Evolutionary conservation across 2,329 filamentous ascomycete genomes (phyloP), one percentile per base, ranked within the genome.

Genomic region (Fusarium sp.): DNA sequence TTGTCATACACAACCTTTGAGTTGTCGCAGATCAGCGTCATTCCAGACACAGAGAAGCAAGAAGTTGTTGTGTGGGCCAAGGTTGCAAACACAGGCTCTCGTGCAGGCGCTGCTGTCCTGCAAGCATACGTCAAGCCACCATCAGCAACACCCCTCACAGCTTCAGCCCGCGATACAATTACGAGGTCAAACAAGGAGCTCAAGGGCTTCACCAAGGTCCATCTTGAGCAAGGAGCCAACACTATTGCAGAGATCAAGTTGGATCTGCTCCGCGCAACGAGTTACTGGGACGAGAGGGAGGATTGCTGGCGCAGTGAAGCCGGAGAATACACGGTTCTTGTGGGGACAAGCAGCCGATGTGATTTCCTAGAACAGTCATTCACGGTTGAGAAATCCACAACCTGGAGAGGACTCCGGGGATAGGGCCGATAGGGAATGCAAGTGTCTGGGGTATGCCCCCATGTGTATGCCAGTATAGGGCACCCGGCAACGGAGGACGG

Each of bases 201-300:
- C 22, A 84, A 85, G 58, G 84, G 83, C 5, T 87, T 87, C 64
- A 71, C 80, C 22, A 86, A 86, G 66, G 81, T 84, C 11, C 75
- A 79, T 27, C 72, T 86, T 14, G 75, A 82, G 38, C 74, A 82
- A 0, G 81, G 82, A 3, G 80, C 83, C 56, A 81, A 78, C 59
- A 78, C 76, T 40, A 73, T 70, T 4, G 80, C 79, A 2, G 67
- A 75, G 31, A 76, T 84, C 5, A 66, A 61, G 24, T 33, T 84
- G 14, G 80, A 83, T 62, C 67, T 76, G 36, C n/a, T 67, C 29
- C 66, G 66, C 1, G 69, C 71, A 10, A 72, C 71, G 14, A 72
- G 71, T 24, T 74, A 83, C 75, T 85, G 84, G 83, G 80, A 81
- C 59, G 83, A 84, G 73, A 81, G 79, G 44, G 80, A 81, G 66